A percentile compares a stretch with the other conserved stretches of the same genome.
Conservation (phyloP, 495 filamentous ascomycete genomes). For the Neurospora cerealis region DNA sequence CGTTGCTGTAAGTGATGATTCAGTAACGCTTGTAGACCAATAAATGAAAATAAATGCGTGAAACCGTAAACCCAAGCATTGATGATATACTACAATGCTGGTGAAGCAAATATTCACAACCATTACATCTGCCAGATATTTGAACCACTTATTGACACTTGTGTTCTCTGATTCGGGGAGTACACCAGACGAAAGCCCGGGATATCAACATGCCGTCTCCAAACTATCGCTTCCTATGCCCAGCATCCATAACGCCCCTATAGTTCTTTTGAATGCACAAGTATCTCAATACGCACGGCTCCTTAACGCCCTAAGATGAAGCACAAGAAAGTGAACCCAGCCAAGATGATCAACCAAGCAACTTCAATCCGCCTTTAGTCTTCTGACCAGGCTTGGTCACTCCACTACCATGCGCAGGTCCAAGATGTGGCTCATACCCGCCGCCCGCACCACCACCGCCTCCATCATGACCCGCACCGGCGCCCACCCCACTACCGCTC, state of each 20-base stretch:
- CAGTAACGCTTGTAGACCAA: not conserved
- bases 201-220: not conserved
- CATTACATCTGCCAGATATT: not conserved
- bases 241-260: not conserved
- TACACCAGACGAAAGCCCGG: not conserved
- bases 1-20: not conserved
- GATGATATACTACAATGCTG: not conserved
- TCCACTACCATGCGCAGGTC: slow-evolving; percentile 47
- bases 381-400: slow-evolving; percentile 69
- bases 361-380: slow-evolving; percentile 67
- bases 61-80: not conserved
- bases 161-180: not conserved
- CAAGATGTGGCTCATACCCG: slow-evolving; percentile 34
- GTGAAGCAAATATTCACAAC: not conserved
- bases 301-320: not conserved
- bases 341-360: slow-evolving; percentile 52
- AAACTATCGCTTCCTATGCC: not conserved
- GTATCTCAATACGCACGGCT: not conserved
- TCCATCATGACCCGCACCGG: slow-evolving; percentile 17
- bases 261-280: not conserved
- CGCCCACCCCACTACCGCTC: slow-evolving; percentile 22
- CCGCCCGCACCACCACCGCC: slow-evolving; percentile 13
- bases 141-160: not conserved
- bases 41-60: not conserved
- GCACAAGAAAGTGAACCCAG: not conserved